Evolutionary conservation across 2,329 filamentous ascomycete genomes (phyloP), one percentile per base, ranked within the genome.

Genomic region (Zymoseptoria tritici): DNA sequence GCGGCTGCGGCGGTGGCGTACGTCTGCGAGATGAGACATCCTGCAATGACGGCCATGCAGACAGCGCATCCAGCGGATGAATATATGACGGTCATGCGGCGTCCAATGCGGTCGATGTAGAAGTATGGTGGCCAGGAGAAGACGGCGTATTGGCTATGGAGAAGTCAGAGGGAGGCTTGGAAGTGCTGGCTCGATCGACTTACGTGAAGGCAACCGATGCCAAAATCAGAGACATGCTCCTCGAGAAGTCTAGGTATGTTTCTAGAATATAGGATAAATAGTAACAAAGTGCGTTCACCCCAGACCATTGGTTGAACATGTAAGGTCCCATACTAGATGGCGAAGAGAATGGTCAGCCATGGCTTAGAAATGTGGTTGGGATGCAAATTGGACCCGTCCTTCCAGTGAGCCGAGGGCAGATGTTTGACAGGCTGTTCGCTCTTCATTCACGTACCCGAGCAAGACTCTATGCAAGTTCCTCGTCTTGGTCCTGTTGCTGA

Each of bases 11-110:
- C 70, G 8, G 62, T 66, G 20, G 68, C 56, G 55, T 66, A 68
- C 54, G 62, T 71, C 49, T 68, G 60, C 31, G 55, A 56, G 50
- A 67, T 53, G 19, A 74, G 66, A 51, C 68, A 71, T 5, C 72
- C 71, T 2, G 72, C 72, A 36, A 74, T 71, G 42, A 74, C 64
- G 16, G 68, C 68, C 72, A 74, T 74, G 57, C 71, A 73, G 31
- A 66, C 58, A 26, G 71, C 70, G 53, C 72, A 74, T 26, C 71
- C 72, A 9, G 68, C 67, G 3, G 64, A 68, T 2, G 71, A 73
- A 24, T 62, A 60, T 24, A 71, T 70, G 51, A 71, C 66, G 9
- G 65, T 67, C 67, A 66, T 70, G 11, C 69, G 60, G 31, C 69
- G 63, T n/a, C 69, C 68, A 42, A 71, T 69, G 26, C 56, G 53